A percentile compares a stretch with the other conserved stretches of the same genome.
phyloP scores from a whole-genome alignment of 345 rosid species.

The Sisymbrium altissimum region DNA sequence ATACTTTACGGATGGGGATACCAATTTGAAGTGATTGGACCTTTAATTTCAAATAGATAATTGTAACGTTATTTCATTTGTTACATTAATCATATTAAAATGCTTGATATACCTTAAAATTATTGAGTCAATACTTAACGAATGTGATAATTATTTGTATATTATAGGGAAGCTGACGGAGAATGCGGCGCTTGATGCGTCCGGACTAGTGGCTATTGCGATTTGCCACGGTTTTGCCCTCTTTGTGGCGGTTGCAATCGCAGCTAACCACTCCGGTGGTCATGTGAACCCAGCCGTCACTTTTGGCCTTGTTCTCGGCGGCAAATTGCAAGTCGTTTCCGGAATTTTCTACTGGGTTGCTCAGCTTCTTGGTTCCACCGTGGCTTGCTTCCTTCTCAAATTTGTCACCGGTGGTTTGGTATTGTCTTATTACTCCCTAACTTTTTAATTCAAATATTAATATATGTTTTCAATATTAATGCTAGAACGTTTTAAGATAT shows the following conservation, averaged over 20 bases:
- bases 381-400: constrained; percentile 71
- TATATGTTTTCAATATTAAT: neutral
- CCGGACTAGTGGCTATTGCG: constrained; percentile 77
- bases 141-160: neutral
- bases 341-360: constrained; percentile 84
- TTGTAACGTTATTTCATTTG: no score
- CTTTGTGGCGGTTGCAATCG: constrained; percentile 75
- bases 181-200: constrained; percentile 70
- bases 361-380: constrained; percentile 79
- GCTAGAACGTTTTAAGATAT: neutral
- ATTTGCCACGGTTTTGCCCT: constrained; percentile 79
- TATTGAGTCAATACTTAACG: neutral
- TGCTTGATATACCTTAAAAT: no score
- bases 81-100: no score
- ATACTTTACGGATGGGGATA: neutral
- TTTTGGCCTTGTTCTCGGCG: constrained; percentile 80
- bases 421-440: constrained; percentile 13
- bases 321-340: constrained; percentile 67
- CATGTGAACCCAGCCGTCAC: constrained; percentile 95
- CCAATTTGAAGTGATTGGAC: no score
- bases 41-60: no score
- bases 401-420: constrained; percentile 85
- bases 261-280: constrained; percentile 88
- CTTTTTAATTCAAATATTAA: neutral
- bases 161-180: constrained; percentile 61